A percentile compares a stretch with the other conserved stretches of the same genome.
These are phyloP conservation scores for Neostapfia colusana DNA, from an alignment of 176 grass and related monocot species.

Conservation along the genomic window DNA sequence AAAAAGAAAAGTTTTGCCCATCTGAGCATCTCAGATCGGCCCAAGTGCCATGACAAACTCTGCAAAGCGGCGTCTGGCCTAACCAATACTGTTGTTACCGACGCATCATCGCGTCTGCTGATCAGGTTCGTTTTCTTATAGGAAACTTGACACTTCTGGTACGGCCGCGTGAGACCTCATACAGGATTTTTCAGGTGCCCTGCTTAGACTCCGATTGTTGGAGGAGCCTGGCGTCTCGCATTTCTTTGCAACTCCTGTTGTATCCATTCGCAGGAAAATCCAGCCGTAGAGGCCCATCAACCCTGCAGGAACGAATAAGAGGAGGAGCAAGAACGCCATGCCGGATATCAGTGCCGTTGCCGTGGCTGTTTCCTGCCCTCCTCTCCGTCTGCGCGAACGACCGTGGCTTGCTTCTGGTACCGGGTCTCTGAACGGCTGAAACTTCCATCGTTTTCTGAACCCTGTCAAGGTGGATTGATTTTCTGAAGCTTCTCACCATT, in stretches of 20 bases:
- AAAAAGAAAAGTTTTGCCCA: too few relatives aligned
- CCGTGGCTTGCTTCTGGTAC: neutral
- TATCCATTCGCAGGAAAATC: neutral
- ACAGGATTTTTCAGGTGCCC: neutral
- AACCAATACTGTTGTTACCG: neutral
- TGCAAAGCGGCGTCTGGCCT: neutral
- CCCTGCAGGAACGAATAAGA: neutral
- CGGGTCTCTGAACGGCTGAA: too few relatives aligned
- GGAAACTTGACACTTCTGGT: neutral
- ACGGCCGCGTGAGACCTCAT: neutral
- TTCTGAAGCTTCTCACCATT: too few relatives aligned
- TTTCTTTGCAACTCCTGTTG: neutral
- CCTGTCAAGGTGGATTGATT: neutral
- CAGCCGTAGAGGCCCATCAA: neutral
- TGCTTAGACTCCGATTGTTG: neutral
- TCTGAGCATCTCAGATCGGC: neutral
- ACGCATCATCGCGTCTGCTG: too few relatives aligned
- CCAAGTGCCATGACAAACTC: neutral
- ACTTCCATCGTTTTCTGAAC: too few relatives aligned
- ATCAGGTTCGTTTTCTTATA: too few relatives aligned
- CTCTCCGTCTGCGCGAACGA: neutral
- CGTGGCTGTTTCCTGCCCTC: constrained; percentile 4
- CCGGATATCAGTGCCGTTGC: neutral
- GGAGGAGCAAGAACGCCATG: neutral
- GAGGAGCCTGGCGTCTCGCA: neutral